Evolutionary conservation across 2,329 filamentous ascomycete species (phyloP).

Genomic region (Dryadomyces sulphureus): DNA sequence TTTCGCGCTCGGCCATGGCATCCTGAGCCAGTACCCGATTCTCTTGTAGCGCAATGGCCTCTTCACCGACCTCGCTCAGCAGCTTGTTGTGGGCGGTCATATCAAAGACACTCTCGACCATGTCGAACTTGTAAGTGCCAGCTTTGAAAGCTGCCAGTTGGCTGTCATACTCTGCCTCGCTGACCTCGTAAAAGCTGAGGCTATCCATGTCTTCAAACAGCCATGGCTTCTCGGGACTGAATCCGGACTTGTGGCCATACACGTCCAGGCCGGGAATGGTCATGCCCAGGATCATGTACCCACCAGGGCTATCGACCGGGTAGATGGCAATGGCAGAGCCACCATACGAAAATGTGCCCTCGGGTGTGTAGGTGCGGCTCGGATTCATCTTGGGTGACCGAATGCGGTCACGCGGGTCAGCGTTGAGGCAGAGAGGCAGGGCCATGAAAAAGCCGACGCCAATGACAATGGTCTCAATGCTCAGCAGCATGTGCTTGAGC

Average conservation of each 20-base stretch:
- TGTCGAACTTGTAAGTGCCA: slow-evolving; percentile 35
- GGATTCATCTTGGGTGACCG: slow-evolving; percentile 19
- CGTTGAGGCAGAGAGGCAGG: slow-evolving; percentile 6
- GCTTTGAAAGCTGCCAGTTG: slow-evolving; percentile 22
- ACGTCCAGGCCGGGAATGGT: not conserved
- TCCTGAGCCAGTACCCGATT: not conserved
- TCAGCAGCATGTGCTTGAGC: not conserved
- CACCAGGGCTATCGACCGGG: slow-evolving; percentile 22
- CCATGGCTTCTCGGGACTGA: slow-evolving; percentile 16
- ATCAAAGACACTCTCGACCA: slow-evolving; percentile 33
- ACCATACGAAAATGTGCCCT: slow-evolving; percentile 22
- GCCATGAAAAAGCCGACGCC: slow-evolving; percentile 19
- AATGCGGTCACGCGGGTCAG: slow-evolving; percentile 13
- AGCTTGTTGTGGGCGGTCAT: slow-evolving; percentile 17
- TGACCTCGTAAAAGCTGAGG: slow-evolving; percentile 20
- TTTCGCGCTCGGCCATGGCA: not conserved
- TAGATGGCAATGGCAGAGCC: slow-evolving; percentile 22
- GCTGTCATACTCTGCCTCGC: slow-evolving; percentile 16
- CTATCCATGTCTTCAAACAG: slow-evolving; percentile 21
- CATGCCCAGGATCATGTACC: slow-evolving; percentile 17
- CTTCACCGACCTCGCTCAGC: not conserved
- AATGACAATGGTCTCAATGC: slow-evolving; percentile 10
- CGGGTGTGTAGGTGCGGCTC: slow-evolving; percentile 19
- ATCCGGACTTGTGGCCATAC: slow-evolving; percentile 4
- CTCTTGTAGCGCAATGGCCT: not conserved